These are phyloP conservation scores for Ceratocystis alfenasii DNA, from an alignment of 2,329 filamentous ascomycete genomes.

Conservation along the genomic window DNA sequence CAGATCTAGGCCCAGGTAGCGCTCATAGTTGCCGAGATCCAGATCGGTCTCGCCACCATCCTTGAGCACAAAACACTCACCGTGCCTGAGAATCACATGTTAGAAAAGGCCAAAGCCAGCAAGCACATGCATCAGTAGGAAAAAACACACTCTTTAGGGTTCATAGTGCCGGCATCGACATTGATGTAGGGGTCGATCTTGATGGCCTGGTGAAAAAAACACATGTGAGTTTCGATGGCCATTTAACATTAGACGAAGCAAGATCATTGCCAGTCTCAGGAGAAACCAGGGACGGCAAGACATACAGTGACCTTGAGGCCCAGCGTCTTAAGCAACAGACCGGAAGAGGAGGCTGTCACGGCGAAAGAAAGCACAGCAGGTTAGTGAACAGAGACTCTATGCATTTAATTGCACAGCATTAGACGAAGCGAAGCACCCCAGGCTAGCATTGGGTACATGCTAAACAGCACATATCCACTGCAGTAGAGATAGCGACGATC, in stretches of 20 bases:
- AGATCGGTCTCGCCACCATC: constrained; percentile 57
- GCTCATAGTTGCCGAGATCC: constrained; percentile 47
- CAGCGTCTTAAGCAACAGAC: constrained; percentile 55
- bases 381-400: background rate
- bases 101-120: background rate
- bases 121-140: background rate
- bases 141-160: constrained; percentile 30
- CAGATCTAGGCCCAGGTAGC: constrained; percentile 54
- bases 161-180: constrained; percentile 30
- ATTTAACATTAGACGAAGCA: constrained; percentile 30
- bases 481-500: background rate
- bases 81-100: constrained; percentile 45
- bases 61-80: constrained; percentile 78
- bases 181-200: constrained; percentile 43
- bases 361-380: background rate
- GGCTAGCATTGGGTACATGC: no score
- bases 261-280: background rate
- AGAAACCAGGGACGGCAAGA: background rate
- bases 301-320: constrained; percentile 58
- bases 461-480: no score
- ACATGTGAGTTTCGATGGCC: constrained; percentile 55
- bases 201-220: constrained; percentile 44
- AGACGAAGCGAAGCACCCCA: background rate
- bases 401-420: background rate
- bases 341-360: constrained; percentile 53